Evolutionary conservation across 495 filamentous ascomycete species (phyloP), one percentile per base, ranked within the genome.

Genomic region (Aspergillus biplanus): DNA sequence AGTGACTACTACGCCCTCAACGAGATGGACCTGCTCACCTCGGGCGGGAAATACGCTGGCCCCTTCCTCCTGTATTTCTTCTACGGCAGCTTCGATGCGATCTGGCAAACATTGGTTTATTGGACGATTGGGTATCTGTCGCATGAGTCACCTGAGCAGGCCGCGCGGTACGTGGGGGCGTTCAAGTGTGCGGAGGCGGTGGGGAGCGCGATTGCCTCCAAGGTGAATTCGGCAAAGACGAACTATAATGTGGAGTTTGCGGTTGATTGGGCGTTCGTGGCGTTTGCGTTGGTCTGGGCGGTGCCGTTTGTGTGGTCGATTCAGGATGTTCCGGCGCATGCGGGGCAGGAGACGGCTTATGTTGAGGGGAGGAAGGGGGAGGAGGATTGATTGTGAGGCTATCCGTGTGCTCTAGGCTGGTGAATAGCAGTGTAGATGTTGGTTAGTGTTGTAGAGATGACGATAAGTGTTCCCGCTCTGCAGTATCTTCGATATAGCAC

Each of bases 71-170:
- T 85, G 3, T 85, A 83, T 70, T 79, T 84, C 72, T 83, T 83
- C 66, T 85, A 85, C 64, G 83, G 82, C 32, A 72, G 78, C 67
- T 85, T 75, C 65, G 83, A 85, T 63, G 78, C 80, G 5, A 42
- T 75, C 42, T 82, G 81, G 81, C 90, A 94, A 74, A 90, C 89
- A 4, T 83, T 78, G 67, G 89, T 93, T 48, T 96, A 96, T 81
- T 96, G 91, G 92, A n/a, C 42, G 34, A 44, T 57, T 8, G 54
- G 54, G 4, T 35, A 35, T 9, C 54, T 11, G 34, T 44, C 54
- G 12, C 37, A 57, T 16, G 39, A 44, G 39, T 57, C 54, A 5
- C 54, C 54, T 7, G 35, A 35, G 18, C 34, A 42, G 33, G 54
- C 35, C 6, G 54, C 54, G 7, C 12, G 37, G 4, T 34, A 42